Evolutionary conservation across 2,329 filamentous ascomycete genomes (phyloP).

Genomic region (Microdochium nivale): DNA sequence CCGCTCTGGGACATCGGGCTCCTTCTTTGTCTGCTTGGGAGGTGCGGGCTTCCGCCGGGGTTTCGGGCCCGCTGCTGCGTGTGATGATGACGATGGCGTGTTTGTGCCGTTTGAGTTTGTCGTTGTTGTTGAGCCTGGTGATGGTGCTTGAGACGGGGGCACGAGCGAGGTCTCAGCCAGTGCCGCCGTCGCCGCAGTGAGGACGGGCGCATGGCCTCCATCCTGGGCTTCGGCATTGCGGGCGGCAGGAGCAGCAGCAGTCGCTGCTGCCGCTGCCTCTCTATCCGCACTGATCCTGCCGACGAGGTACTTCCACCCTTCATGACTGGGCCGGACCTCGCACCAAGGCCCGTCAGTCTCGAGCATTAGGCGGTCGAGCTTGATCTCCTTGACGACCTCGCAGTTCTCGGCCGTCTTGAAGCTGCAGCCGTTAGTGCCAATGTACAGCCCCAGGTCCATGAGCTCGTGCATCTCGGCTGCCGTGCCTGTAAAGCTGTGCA

Average conservation of each 20-base stretch:
- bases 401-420: conserved; percentile 92
- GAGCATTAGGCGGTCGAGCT: conserved; percentile 74
- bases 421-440: conserved; percentile 95
- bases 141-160: conserved; percentile 6
- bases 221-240: background rate
- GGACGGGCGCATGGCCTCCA: conserved; percentile 1
- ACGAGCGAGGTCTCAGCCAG: conserved; percentile 1
- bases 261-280: conserved; percentile 13
- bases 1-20: conserved; percentile 59
- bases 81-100: conserved; percentile 18
- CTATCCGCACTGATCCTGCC: conserved; percentile 17
- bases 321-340: conserved; percentile 84
- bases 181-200: conserved; percentile 6
- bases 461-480: conserved; percentile 75
- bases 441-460: conserved; percentile 72
- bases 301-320: conserved; percentile 63
- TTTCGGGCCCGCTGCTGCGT: background rate
- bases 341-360: conserved; percentile 99
- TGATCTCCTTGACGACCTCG: conserved; percentile 71
- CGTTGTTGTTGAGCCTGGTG: conserved; percentile 5
- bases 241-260: conserved; percentile 13
- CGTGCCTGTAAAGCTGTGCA: conserved; percentile 92
- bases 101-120: conserved; percentile 17
- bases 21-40: conserved; percentile 45
- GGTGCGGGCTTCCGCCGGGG: conserved; percentile 16